Base-by-base conservation (phyloP, 495 filamentous ascomycete genomes). In the Xylaria nigripes region DNA sequence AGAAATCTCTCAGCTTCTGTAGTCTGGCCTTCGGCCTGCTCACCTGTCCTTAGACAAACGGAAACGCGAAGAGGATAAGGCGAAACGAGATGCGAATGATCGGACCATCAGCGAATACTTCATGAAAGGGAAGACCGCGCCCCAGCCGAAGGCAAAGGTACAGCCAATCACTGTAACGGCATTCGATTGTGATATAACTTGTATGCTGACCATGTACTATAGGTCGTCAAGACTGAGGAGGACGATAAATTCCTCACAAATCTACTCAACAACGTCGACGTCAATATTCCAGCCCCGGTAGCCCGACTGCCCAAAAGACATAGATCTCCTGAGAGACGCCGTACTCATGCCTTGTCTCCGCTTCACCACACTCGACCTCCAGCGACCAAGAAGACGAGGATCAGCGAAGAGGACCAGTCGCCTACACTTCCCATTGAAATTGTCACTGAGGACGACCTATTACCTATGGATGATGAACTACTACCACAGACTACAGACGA, bases 21-120 rank as follows among this genome's bases (percentile, higher is more conserved):
- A 16, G 38, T 10, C 8, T 10, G 1, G n/a, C 15, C 42, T 50
- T 13, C 6, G 34, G 6, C n/a, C n/a, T 24, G 40, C 58, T 58
- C 51, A 51, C 51, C 50, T 22, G 9, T 8, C 25, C 29, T 46
- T 60, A 86, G 84, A 84, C 50, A 98, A 96, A 68, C 79, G 89
- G 54, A 92, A 93, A 63, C 84, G 86, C 19, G 90, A 95, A 56
- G 90, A 97, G 61, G 91, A 97, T 50, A 79, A 87, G 55, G 84
- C 90, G 50, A 85, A 87, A 59, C 81, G 86, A 53, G 86, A 94
- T 59, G 87, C 89, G 67, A 86, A 89, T 50, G 90, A 94, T 68
- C 86, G 89, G 54, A 85, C 88, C 60, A 96, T 98, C 61, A 86
- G 84, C 60, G 93, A 92, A 59, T 98, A 93, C 69, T 96, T 98